A percentile compares a stretch with the other conserved stretches of the same genome.
phyloP scores from a whole-genome alignment of 2,329 filamentous ascomycete species.

The Aspergillus amoenus region DNA sequence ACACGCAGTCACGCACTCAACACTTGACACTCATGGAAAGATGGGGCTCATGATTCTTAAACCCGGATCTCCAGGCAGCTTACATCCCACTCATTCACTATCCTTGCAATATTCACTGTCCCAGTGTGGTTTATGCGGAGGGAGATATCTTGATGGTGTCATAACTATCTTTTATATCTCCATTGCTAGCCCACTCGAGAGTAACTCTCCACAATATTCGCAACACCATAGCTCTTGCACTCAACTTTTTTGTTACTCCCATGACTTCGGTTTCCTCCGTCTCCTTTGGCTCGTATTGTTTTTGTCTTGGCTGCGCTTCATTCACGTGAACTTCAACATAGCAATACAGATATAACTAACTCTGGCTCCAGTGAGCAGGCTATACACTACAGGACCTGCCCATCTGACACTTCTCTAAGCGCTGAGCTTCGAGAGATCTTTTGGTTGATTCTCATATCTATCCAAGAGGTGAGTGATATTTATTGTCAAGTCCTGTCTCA shows the following conservation, averaged over 20 bases:
- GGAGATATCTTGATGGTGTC: neutral
- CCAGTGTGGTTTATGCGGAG: neutral
- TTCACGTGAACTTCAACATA: neutral
- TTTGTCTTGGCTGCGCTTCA: neutral
- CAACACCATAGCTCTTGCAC: neutral
- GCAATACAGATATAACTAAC: conserved; percentile 5
- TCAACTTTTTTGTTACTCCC: neutral
- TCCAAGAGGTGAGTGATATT: neutral
- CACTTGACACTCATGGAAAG: too few species aligned
- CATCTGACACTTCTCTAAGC: neutral
- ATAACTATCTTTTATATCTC: neutral
- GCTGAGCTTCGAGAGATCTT: neutral
- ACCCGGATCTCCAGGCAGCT: neutral
- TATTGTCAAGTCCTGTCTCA: neutral
- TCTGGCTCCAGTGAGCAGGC: conserved; percentile 6
- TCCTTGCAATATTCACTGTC: neutral
- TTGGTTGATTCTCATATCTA: neutral
- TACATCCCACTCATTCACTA: neutral
- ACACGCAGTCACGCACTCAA: too few species aligned
- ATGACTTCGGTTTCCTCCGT: neutral
- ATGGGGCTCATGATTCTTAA: neutral
- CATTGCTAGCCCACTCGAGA: neutral
- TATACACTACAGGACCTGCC: conserved; percentile 9
- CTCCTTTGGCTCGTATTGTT: neutral
- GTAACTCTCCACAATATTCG: too few species aligned